Evolutionary conservation across 768 basidiomycete genomes (phyloP), one percentile per base, ranked within the genome.

Genomic region (Naganishia antarctica): DNA sequence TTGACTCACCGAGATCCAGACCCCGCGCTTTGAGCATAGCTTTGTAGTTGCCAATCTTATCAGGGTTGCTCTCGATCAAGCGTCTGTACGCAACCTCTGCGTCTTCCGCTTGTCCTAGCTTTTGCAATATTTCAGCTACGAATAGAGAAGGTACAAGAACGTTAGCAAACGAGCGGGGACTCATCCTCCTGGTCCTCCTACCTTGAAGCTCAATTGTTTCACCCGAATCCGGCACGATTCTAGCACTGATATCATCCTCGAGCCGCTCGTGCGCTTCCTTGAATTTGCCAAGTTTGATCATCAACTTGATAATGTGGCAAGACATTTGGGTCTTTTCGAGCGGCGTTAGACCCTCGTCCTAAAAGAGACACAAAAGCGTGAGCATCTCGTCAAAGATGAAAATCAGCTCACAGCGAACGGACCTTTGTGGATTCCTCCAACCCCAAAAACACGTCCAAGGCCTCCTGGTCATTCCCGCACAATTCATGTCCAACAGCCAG

Each of bases 401-500:
- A n/a, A n/a, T 61, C 37, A 59, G 28, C 40, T 29, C 12, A 2
- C 5, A 34, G 32, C 4, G 28, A 25, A 57, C 81, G 37, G 64
- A 87, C 89, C 83, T 91, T 90, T 28, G 91, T 77, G 8, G 83
- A 85, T 23, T 74, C 78, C 67, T 86, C 82, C 71, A 91, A 89
- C 48, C 85, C 83, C 62, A 89, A 85, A 29, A 94, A 76, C 1
- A 89, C 84, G 29, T 83, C 83, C 71, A 83, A 83, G 1, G 91
- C 86, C 70, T 89, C 87, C 12, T 76, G 70, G 3, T 84, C 76
- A 67, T 92, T 86, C 6, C 87, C 87, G 64, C 85, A 88, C 16
- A 98, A 82, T 71, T 91, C 87, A 76, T 90, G 87, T 3, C 93
- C 91, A 28, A 98, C 84, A 15, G 91, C 91, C 49, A 92, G 81